Percentiles rank a stretch among this genome's conserved stretches.
phyloP scores from a whole-genome alignment of 306 rosid genomes.

The Rosa lucieae region DNA sequence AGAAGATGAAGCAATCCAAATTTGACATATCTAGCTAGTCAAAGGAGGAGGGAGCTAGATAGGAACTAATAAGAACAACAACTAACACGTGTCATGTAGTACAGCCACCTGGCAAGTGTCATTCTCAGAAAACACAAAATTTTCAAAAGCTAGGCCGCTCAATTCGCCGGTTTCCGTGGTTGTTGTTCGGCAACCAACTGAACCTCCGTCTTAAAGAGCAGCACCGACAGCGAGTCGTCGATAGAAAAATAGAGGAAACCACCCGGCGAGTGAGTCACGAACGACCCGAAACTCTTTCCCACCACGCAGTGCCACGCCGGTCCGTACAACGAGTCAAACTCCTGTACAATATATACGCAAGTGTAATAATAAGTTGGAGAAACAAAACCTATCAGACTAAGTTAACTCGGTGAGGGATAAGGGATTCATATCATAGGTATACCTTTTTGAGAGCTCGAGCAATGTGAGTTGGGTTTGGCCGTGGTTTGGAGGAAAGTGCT shows the following conservation, averaged over 20 bases:
- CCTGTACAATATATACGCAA: conserved; percentile 20
- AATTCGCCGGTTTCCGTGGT: background rate
- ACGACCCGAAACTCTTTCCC: conserved; percentile 75
- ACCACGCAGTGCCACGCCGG: conserved; percentile 71
- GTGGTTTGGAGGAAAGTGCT: conserved; percentile 25
- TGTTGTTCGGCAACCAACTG: conserved; percentile 41
- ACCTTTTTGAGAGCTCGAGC: conserved; percentile 73
- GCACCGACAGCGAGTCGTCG: conserved; percentile 63
- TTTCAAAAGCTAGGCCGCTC: background rate
- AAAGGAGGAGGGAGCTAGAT: background rate
- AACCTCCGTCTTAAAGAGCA: conserved; percentile 71
- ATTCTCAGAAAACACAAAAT: background rate
- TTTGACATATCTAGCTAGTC: background rate
- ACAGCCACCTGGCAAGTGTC: background rate
- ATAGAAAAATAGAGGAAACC: conserved; percentile 60
- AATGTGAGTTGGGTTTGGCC: conserved; percentile 45
- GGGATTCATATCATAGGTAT: background rate
- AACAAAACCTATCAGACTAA: background rate
- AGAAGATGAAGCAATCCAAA: background rate
- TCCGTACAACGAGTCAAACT: conserved; percentile 56
- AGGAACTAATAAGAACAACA: background rate
- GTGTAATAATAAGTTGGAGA: background rate
- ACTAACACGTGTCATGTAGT: background rate
- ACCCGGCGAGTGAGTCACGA: conserved; percentile 58
- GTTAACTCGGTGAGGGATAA: background rate